These are phyloP conservation scores for Corylus americana DNA, from an alignment of 306 rosid genomes.

Conservation along the genomic window DNA sequence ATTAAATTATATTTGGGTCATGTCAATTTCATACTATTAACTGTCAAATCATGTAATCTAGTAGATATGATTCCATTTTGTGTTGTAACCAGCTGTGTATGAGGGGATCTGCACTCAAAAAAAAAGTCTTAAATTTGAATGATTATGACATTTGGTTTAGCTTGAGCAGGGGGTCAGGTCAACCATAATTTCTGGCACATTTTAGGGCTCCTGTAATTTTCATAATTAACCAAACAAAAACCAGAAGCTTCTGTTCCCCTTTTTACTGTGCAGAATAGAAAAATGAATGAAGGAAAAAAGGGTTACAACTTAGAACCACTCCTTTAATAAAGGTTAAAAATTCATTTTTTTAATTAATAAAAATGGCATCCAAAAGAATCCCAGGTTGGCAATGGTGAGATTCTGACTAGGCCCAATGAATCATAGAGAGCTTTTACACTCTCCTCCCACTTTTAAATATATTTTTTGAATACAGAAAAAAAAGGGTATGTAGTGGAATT, in stretches of 20 bases:
- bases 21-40: constrained; percentile 55
- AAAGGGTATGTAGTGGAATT: constrained; percentile 67
- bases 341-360: not conserved
- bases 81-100: constrained; percentile 95
- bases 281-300: constrained; percentile 4
- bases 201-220: constrained; percentile 44
- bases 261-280: constrained; percentile 36
- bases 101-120: constrained; percentile 48
- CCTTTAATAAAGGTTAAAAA: constrained; percentile 12
- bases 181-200: constrained; percentile 60
- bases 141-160: constrained; percentile 51
- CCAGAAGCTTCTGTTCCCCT: constrained; percentile 48
- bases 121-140: constrained; percentile 61
- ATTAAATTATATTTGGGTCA: constrained; percentile 50
- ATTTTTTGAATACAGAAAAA: constrained; percentile 35
- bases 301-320: constrained; percentile 53
- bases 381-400: constrained; percentile 88
- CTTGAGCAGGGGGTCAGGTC: constrained; percentile 38
- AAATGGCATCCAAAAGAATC: constrained; percentile 58
- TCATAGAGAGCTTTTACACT: constrained; percentile 51
- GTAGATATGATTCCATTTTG: constrained; percentile 63
- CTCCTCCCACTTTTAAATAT: constrained; percentile 55
- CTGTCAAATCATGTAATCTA: constrained; percentile 55
- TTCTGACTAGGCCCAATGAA: constrained; percentile 95
- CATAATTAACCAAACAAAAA: constrained; percentile 50